phyloP scores from a whole-genome alignment of 2,329 filamentous ascomycete species.

The Coleophoma cylindrospora region DNA sequence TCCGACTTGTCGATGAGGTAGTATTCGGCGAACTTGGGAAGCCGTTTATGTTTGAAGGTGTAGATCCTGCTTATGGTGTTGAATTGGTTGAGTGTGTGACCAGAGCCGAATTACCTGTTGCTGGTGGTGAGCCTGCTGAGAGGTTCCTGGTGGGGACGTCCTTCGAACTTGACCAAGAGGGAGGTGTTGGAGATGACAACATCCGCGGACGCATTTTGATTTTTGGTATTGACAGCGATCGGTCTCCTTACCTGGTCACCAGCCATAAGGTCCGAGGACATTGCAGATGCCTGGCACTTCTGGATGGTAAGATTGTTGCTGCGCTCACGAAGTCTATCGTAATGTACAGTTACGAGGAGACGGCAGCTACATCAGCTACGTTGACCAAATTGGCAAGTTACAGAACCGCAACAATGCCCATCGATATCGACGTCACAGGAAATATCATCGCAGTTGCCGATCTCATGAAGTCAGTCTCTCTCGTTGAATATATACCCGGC shows the following conservation, averaged over 20 bases:
- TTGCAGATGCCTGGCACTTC: constrained; percentile 72
- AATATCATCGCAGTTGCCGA: constrained; percentile 81
- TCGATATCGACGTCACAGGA: constrained; percentile 71
- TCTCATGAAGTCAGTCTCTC: constrained; percentile 84
- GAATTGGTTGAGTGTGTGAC: constrained; percentile 87
- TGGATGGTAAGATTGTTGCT: constrained; percentile 75
- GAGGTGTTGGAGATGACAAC: constrained; percentile 40
- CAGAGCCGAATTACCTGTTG: constrained; percentile 64
- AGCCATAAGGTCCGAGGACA: constrained; percentile 70
- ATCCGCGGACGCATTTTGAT: constrained; percentile 77
- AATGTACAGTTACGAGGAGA: constrained; percentile 50
- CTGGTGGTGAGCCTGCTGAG: constrained; percentile 55
- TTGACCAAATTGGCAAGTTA: constrained; percentile 72
- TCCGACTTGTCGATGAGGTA: constrained; percentile 87
- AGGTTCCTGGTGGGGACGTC: constrained; percentile 90
- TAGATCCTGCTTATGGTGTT: constrained; percentile 36
- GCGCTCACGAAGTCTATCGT: constrained; percentile 85
- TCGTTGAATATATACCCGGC: constrained; percentile 66
- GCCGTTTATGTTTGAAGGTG: constrained; percentile 56
- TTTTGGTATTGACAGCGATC: constrained; percentile 73
- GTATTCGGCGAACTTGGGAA: constrained; percentile 73
- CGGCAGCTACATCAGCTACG: constrained; percentile 46
- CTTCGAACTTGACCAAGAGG: constrained; percentile 52
- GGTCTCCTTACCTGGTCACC: constrained; percentile 66
- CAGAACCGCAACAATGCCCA: constrained; percentile 76